Percentiles rank a stretch among this genome's conserved stretches.
Evolutionary conservation across 108 stramenopile genomes (phyloP).

Genomic region (Conticribra weissflogii): DNA sequence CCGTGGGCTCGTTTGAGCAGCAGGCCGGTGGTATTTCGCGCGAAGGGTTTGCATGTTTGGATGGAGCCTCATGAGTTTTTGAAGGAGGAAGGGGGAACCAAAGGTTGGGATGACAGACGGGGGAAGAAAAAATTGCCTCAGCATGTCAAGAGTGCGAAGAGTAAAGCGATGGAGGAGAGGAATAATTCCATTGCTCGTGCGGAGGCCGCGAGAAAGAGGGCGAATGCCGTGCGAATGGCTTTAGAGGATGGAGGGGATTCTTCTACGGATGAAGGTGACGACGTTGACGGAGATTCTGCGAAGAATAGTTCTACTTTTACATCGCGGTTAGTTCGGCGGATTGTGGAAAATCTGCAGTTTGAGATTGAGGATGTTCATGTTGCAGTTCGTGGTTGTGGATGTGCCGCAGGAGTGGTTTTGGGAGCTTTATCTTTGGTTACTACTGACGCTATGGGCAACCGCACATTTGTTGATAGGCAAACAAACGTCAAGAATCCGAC

Average conservation of each 20-base stretch:
- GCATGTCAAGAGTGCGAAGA: too few species aligned
- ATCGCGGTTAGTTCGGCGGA: slow-evolving; percentile 70
- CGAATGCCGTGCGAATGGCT: slow-evolving; percentile 58
- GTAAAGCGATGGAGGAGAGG: slow-evolving; percentile 30
- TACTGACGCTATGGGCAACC: slow-evolving; percentile 68
- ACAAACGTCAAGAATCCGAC: slow-evolving; percentile 26
- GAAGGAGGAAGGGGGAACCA: slow-evolving; percentile 10
- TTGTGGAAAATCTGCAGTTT: slow-evolving; percentile 85
- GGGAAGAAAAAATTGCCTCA: background rate
- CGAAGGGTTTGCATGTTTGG: slow-evolving; percentile 62
- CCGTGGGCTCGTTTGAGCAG: slow-evolving; percentile 83
- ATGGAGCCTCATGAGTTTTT: slow-evolving; percentile 68
- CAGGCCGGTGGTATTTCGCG: slow-evolving; percentile 73
- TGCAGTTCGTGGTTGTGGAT: slow-evolving; percentile 51
- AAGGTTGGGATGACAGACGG: slow-evolving; percentile 5
- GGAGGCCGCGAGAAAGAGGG: slow-evolving; percentile 57
- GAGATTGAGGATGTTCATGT: slow-evolving; percentile 81
- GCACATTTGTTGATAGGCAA: slow-evolving; percentile 77
- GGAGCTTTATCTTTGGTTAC: slow-evolving; percentile 71
- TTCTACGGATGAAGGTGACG: background rate
- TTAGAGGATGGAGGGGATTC: slow-evolving; percentile 32
- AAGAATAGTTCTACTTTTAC: slow-evolving; percentile 51
- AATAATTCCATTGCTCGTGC: slow-evolving; percentile 42
- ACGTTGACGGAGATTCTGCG: background rate
- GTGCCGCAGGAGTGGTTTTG: slow-evolving; percentile 67